phyloP scores from a whole-genome alignment of 1,284 basidiomycete species.

The Sphagnurus paluster region DNA sequence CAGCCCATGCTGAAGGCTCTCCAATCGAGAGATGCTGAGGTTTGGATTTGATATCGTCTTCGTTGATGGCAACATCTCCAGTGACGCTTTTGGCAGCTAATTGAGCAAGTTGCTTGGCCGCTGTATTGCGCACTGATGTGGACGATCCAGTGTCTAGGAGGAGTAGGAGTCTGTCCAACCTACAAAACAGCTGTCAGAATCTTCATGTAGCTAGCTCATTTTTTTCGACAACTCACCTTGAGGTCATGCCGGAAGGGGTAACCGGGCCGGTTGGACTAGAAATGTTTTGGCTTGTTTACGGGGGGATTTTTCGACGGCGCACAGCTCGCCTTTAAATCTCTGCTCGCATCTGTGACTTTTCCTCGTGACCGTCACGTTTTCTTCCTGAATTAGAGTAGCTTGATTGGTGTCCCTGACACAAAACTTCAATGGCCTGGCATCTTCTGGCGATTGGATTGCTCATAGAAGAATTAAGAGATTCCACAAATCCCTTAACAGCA shows the following conservation, averaged over 20 bases:
- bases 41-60: slow-evolving; percentile 69
- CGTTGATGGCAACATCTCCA: slow-evolving; percentile 77
- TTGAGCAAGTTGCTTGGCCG: slow-evolving; percentile 91
- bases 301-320: slow-evolving; percentile 37
- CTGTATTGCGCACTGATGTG: slow-evolving; percentile 81
- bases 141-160: slow-evolving; percentile 91
- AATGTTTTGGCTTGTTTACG: slow-evolving; percentile 45
- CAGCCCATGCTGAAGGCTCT: slow-evolving; percentile 75
- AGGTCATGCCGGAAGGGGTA: slow-evolving; percentile 54
- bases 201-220: neutral
- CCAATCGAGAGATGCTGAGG: slow-evolving; percentile 58
- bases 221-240: slow-evolving; percentile 55
- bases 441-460: slow-evolving; percentile 19
- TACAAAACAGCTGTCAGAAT: slow-evolving; percentile 28
- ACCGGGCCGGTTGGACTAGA: slow-evolving; percentile 35
- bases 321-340: slow-evolving; percentile 44
- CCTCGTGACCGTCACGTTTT: slow-evolving; percentile 19
- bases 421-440: slow-evolving; percentile 16
- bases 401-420: slow-evolving; percentile 5
- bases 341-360: slow-evolving; percentile 20
- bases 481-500: slow-evolving; percentile 17
- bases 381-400: slow-evolving; percentile 18
- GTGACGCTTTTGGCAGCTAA: slow-evolving; percentile 82
- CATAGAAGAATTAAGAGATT: slow-evolving; percentile 19
- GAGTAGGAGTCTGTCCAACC: slow-evolving; percentile 90